phyloP scores from a whole-genome alignment of 2,329 filamentous ascomycete genomes.

The Fusarium sp. region DNA sequence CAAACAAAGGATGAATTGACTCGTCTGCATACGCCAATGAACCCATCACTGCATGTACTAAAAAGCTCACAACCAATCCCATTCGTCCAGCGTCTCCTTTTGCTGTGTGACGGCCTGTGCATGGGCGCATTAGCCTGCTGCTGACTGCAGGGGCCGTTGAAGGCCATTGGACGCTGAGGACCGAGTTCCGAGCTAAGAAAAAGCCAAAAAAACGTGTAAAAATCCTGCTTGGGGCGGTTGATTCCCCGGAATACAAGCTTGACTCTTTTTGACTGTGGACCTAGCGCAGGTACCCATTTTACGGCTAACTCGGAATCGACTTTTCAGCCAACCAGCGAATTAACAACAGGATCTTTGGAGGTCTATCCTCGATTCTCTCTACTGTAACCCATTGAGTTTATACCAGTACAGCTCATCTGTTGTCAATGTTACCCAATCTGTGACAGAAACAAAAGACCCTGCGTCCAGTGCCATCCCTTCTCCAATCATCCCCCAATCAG shows the following conservation, averaged over 20 bases:
- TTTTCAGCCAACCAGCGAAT: neutral
- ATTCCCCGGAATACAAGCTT: neutral
- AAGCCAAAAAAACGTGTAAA: neutral
- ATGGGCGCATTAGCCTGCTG: constrained; percentile 29
- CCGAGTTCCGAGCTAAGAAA: neutral
- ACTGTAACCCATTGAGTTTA: neutral
- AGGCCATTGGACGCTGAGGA: constrained; percentile 10
- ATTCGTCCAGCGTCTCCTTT: constrained; percentile 5
- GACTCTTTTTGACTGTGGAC: neutral
- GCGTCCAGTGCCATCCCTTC: neutral
- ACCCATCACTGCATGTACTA: constrained; percentile 5
- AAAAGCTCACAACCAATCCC: neutral
- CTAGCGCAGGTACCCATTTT: constrained; percentile 24
- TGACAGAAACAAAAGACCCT: neutral
- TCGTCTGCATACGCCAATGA: neutral
- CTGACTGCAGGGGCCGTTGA: constrained; percentile 36
- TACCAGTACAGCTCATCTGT: neutral
- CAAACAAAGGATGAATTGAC: constrained; percentile 15
- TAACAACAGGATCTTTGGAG: too few relatives aligned
- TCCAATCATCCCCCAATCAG: neutral
- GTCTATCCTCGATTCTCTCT: neutral
- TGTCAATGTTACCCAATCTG: neutral
- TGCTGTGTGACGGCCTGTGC: constrained; percentile 15
- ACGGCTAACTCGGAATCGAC: constrained; percentile 25
- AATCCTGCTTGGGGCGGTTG: neutral